Evolutionary conservation across 2,329 filamentous ascomycete genomes (phyloP), one percentile per base, ranked within the genome.

Genomic region (Salinomyces thailandicus): DNA sequence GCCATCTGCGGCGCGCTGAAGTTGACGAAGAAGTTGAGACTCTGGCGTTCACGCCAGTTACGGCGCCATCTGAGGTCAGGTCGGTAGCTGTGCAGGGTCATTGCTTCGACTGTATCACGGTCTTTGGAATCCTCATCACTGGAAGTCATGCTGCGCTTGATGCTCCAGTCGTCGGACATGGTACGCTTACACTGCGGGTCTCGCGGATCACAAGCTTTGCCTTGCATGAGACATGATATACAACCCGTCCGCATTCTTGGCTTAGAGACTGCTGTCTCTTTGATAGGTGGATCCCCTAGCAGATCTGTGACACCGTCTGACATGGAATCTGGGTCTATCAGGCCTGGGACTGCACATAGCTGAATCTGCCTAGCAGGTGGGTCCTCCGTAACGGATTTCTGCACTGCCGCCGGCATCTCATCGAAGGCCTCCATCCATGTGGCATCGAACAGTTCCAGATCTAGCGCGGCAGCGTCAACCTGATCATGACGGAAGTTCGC

Each of bases 1-100:
- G 54, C 50, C 47, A 57, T 50, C 22, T 57, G 53, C 2, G 54
- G 54, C n/a, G 53, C 53, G 0, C 78, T 53, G 44, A 51, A 53
- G 31, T 53, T 47, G 33, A 52, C 51, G 38, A 57, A 57, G 46
- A 55, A 57, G 37, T 54, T 53, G 16, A 57, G 46, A 31, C 47
- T 52, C 37, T 57, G 52, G 34, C 52, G 35, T 27, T 57, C 53
- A 6, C 53, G 46, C 53, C 53, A 55, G 33, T 45, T 54, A 9
- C 51, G 44, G 20, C 51, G 45, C 53, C 53, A 56, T 38, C 48
- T 52, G 24, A 43, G 44, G 28, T 55, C 50, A 16, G 49, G 52
- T 18, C 48, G 39, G 29, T 48, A 46, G 2, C 41, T 30, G 8
- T 40, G 41, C 16, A 55, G 37, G 15, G 39, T 44, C 18, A 33